Conservation (phyloP, 345 rosid species). For the Orychophragmus violaceus region DNA sequence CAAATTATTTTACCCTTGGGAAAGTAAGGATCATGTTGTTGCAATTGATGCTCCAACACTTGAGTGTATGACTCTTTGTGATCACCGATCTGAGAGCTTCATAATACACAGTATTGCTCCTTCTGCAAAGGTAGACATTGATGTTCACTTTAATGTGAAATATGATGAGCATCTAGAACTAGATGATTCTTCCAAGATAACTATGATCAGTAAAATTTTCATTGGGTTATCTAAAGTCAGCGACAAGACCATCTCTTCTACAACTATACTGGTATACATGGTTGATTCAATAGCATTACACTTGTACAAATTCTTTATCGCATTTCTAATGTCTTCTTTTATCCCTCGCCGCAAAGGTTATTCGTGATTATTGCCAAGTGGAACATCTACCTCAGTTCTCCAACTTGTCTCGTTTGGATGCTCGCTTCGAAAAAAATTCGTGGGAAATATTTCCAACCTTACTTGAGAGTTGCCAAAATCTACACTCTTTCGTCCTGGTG, state of each 20-base stretch:
- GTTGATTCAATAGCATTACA: not conserved
- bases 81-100: conserved; percentile 20
- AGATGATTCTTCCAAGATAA: conserved; percentile 3
- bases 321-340: not conserved
- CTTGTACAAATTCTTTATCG: not conserved
- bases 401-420: conserved; percentile 17
- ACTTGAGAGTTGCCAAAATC: conserved; percentile 20
- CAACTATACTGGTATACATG: not conserved
- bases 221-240: conserved; percentile 3
- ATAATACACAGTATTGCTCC: conserved; percentile 15
- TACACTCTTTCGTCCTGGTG: not conserved
- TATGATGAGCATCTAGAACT: not conserved
- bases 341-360: not conserved
- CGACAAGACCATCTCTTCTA: conserved; percentile 6
- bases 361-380: conserved; percentile 14
- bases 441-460: conserved; percentile 23
- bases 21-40: not conserved
- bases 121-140: conserved; percentile 11
- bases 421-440: not conserved
- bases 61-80: conserved; percentile 11
- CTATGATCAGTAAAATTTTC: conserved; percentile 14
- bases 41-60: conserved; percentile 24
- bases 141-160: conserved; percentile 13
- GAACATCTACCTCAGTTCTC: conserved; percentile 16
- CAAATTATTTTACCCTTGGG: not conserved